Base-by-base conservation (phyloP, 1,139 yeast genomes). In the Candida sp. region DNA sequence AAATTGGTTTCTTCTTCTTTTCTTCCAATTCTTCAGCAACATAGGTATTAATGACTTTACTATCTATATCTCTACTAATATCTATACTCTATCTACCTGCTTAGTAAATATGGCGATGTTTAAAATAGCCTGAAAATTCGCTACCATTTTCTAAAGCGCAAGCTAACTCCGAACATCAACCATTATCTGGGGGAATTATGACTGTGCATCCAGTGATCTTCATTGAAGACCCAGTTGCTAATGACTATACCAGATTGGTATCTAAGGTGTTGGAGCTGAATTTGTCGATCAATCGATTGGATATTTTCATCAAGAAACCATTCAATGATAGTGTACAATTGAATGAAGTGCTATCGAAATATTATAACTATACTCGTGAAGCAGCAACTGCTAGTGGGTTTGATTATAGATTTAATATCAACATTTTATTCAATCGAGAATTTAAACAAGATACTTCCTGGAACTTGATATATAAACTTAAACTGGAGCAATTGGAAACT, bases 341-440 rank as follows among this genome's bases (percentile, higher is more conserved):
- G 38, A 67, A 66, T 49, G 30, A 33, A 1, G 49, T 63, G 3
- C 58, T 73, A 41, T 59, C 61, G 43, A 43, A 49, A 5, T 49
- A 66, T 15, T 73, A 71, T 45, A 51, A 57, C 9, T 44, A 48
- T 12, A 45, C 60, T 5, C 52, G 78, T 45, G 38, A 49, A 3
- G 29, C 52, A 2, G 58, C 64, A 21, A 43, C 51, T 3, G 38
- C 42, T 3, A 43, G 44, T 6, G 67, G 66, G 3, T 55, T 55
- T 44, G 61, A 56, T 42, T 60, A 63, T 48, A 51, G 48, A 2
- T 64, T 70, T 43, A 58, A 55, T n/a, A 66, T 70, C 36, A 62
- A 68, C 45, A 57, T 72, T 0, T 47, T 66, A 22, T 68, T 67
- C 53, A 64, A 68, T 42, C 33, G 22, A 7, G 36, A 19, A 11